Base-by-base conservation (phyloP, 805 yeast species). In the Metschnikowia corniflorae region DNA sequence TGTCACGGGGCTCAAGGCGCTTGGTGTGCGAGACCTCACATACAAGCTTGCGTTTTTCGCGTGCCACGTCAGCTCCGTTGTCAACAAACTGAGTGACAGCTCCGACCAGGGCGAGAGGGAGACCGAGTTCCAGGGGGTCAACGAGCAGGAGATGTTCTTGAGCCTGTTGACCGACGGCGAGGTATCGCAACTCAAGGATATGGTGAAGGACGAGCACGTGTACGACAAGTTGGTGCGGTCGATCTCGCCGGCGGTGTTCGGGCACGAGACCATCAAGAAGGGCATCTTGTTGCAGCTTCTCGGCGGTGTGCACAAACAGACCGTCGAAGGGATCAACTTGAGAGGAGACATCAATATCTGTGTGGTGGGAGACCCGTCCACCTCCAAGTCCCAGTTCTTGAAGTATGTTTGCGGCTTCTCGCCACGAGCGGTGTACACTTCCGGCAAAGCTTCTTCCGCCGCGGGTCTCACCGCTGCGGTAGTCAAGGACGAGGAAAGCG, bases 391-490 rank as follows among this genome's bases (percentile, higher is more conserved):
- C 1, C 98, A 91, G 61, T 91, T 91, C 57, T 70, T 91, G 57
- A 93, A 93, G 61, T 93, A 93, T 60, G 95, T 93, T 10, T 82
- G 88, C 50, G 78, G 85, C 1, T 87, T 91, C 59, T 77, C 94
- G 14, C 97, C 97, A 20, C 76, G 98, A 53, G 86, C 97, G 2
- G 89, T 91, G 22, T 91, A 93, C 55, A 93, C 98, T 1, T 89
- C 97, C 0, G 98, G 98, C 62, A 91, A 91, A 59, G 97, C 98
- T 0, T 89, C 97, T 0, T 81, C 97, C 3, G 98, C 98, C 5
- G 98, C 98, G 7, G 98, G 98, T 71, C 72, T 91, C 53, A 91
- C 98, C 2, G 98, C 98, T 1, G 95, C 97, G 0, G 98, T 91
- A 16, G 95, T 93, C 9, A 86, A 84, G 58, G 98, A 91, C 58